Conservation (phyloP, 2,329 filamentous ascomycete genomes). For the Alternaria alternata region DNA sequence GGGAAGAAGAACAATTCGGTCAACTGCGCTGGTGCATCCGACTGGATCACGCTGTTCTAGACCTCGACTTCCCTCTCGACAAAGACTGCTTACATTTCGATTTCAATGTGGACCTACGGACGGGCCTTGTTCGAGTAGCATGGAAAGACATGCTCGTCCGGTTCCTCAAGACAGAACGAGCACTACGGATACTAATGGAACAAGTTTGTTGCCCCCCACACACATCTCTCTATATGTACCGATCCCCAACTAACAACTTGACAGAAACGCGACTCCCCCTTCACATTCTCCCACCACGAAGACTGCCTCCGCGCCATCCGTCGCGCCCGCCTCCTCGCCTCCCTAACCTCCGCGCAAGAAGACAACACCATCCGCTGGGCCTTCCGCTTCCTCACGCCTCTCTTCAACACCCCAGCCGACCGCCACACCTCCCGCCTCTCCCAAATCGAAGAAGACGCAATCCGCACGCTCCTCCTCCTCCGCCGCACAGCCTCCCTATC, state of each 20-base stretch:
- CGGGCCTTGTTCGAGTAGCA: conserved; percentile 15
- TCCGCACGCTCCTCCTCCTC: conserved; percentile 27
- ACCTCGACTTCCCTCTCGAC: conserved; percentile 31
- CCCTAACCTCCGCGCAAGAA: conserved; percentile 15
- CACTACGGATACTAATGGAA: conserved; percentile 30
- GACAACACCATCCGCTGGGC: conserved; percentile 36
- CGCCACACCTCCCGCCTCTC: conserved; percentile 20
- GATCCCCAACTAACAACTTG: neutral
- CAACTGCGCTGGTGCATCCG: conserved; percentile 37
- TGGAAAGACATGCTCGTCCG: conserved; percentile 37
- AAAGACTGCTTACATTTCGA: conserved; percentile 7
- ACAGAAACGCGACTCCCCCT: conserved; percentile 22
- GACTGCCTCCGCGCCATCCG: conserved; percentile 41
- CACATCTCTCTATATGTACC: neutral
- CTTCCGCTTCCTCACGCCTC: conserved; percentile 25
- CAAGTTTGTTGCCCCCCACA: conserved; percentile 13
- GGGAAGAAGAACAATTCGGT: conserved; percentile 24
- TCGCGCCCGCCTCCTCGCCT: conserved; percentile 30
- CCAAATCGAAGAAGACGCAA: conserved; percentile 29
- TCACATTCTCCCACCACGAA: conserved; percentile 36
- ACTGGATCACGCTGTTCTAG: conserved; percentile 37
- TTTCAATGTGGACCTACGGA: conserved; percentile 16
- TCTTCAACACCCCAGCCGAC: conserved; percentile 30
- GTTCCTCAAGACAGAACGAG: conserved; percentile 35
- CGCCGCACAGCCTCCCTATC: conserved; percentile 36